phyloP scores from a whole-genome alignment of 768 basidiomycete species.

The Lentinula edodes region DNA sequence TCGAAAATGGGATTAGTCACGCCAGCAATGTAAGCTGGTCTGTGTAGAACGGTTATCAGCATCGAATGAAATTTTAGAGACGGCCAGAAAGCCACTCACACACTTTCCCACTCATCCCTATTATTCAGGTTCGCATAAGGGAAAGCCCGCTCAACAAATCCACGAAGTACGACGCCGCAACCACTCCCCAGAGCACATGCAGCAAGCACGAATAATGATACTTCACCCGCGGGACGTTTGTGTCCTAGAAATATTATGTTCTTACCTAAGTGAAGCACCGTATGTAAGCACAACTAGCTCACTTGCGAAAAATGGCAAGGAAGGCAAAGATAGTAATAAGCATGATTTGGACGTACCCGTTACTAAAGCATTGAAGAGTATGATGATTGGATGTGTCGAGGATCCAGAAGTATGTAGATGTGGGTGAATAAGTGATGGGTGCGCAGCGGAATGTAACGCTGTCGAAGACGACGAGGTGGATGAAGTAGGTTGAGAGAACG shows the following conservation, averaged over 20 bases:
- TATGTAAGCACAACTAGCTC: not conserved
- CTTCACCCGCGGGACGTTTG: conserved; percentile 82
- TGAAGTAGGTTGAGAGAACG: conserved; percentile 41
- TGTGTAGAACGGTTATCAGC: conserved; percentile 19
- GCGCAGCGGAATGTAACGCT: conserved; percentile 18
- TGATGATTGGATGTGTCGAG: conserved; percentile 88
- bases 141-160: conserved; percentile 88
- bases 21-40: conserved; percentile 92
- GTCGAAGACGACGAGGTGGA: not conserved
- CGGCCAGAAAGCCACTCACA: conserved; percentile 41
- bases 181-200: conserved; percentile 93
- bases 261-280: conserved; percentile 31
- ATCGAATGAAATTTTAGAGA: not conserved
- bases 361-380: conserved; percentile 93
- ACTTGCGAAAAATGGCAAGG: not conserved
- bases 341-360: conserved; percentile 42
- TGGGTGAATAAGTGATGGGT: conserved; percentile 66
- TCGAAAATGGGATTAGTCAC: conserved; percentile 98
- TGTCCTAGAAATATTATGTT: conserved; percentile 96
- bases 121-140: conserved; percentile 91
- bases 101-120: conserved; percentile 84
- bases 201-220: conserved; percentile 87
- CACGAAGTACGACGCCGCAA: conserved; percentile 76
- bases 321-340: not conserved
- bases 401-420: conserved; percentile 91